A percentile compares a stretch with the other conserved stretches of the same genome.
Conservation (phyloP, 257 asterid species). For the Solanum dulcamara region DNA sequence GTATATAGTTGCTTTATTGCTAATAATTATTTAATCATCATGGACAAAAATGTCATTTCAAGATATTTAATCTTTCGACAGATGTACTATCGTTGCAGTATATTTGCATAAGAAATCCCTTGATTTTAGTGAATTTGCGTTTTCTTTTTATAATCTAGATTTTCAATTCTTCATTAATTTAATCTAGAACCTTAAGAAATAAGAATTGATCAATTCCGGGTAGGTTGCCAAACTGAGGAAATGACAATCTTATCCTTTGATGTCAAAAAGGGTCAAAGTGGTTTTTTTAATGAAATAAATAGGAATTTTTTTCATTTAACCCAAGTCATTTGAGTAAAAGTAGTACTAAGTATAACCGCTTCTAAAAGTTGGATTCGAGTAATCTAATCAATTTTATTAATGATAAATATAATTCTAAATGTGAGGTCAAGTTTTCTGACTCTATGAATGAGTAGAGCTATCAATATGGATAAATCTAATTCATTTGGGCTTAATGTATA, state of each 20-base stretch:
- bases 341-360: neutral
- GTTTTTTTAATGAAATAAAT: neutral
- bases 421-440: no score
- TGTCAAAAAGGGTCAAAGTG: conserved; percentile 1
- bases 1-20: neutral
- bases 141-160: neutral
- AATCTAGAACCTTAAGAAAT: neutral
- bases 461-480: no score
- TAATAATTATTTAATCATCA: neutral
- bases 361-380: neutral
- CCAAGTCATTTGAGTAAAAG: neutral
- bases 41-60: neutral
- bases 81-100: neutral
- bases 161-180: neutral
- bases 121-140: neutral
- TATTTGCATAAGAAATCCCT: neutral
- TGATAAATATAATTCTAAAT: neutral
- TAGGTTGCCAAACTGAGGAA: neutral
- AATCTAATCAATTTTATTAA: neutral
- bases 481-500: no score
- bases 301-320: neutral
- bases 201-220: neutral
- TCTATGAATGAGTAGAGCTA: no score
- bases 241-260: conserved; percentile 20
- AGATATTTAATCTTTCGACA: neutral